These are phyloP conservation scores for Zygotorulaspora chibaensis DNA, from an alignment of 805 yeast species.

Conservation along the genomic window DNA sequence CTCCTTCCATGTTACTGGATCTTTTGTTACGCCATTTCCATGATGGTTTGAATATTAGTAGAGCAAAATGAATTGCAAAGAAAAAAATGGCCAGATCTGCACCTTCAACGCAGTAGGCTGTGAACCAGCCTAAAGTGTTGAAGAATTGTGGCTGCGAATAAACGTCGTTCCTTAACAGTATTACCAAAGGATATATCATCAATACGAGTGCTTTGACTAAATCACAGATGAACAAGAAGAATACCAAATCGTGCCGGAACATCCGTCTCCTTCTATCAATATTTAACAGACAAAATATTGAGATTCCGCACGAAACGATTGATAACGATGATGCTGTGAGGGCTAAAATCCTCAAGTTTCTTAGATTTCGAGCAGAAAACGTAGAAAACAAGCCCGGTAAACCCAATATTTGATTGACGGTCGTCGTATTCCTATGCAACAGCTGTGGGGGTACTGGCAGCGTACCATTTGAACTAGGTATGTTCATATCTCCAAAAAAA, in stretches of 20 bases:
- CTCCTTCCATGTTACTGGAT: slow-evolving; percentile 59
- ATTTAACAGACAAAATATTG: slow-evolving; percentile 56
- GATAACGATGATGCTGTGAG: slow-evolving; percentile 49
- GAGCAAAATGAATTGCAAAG: slow-evolving; percentile 77
- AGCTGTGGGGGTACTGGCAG: slow-evolving; percentile 11
- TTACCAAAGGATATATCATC: slow-evolving; percentile 63
- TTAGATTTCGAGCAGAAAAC: slow-evolving; percentile 16
- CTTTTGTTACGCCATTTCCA: slow-evolving; percentile 40
- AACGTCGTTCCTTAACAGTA: slow-evolving; percentile 40
- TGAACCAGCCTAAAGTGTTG: slow-evolving; percentile 72
- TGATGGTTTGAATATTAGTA: slow-evolving; percentile 64
- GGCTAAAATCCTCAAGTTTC: slow-evolving; percentile 39
- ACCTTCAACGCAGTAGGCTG: slow-evolving; percentile 77
- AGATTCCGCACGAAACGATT: slow-evolving; percentile 49
- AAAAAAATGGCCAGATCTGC: slow-evolving; percentile 79
- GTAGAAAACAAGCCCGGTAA: slow-evolving; percentile 35
- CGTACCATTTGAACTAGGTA: neutral
- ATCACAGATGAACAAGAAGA: slow-evolving; percentile 66
- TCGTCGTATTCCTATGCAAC: slow-evolving; percentile 25
- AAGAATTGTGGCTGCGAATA: slow-evolving; percentile 50
- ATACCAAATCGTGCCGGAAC: slow-evolving; percentile 67
- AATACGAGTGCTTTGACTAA: slow-evolving; percentile 67
- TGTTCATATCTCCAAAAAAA: neutral
- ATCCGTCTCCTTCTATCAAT: slow-evolving; percentile 60
- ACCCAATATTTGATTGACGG: slow-evolving; percentile 31